phyloP scores from a whole-genome alignment of 768 basidiomycete genomes.

The Auricularia sp. region DNA sequence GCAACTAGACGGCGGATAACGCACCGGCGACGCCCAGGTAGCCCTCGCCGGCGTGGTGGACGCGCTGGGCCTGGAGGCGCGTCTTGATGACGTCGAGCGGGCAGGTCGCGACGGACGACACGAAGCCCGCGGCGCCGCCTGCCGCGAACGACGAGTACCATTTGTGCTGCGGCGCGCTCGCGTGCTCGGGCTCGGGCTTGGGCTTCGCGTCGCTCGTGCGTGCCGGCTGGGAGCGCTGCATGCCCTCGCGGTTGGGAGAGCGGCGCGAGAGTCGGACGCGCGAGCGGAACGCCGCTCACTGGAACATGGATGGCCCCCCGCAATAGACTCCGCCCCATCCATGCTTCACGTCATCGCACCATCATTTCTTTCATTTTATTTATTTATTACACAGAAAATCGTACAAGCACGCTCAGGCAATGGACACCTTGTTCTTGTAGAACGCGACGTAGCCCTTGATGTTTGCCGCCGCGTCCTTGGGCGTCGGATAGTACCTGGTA shows the following conservation, averaged over 20 bases:
- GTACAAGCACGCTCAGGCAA: background rate
- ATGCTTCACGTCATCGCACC: too few relatives aligned
- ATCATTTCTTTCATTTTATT: too few relatives aligned
- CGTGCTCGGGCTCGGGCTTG: too few relatives aligned
- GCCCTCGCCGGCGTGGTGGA: conserved; percentile 52
- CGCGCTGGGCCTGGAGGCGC: conserved; percentile 87
- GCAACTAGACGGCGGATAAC: conserved; percentile 16
- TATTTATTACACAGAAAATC: background rate
- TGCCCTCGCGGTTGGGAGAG: background rate
- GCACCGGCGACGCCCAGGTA: conserved; percentile 72
- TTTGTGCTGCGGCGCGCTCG: background rate
- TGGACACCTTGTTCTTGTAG: conserved; percentile 42
- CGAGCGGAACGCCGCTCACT: too few relatives aligned
- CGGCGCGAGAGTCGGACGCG: too few relatives aligned
- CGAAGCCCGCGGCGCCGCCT: conserved; percentile 90
- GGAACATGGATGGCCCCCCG: too few relatives aligned
- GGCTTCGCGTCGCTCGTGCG: background rate
- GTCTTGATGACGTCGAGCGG: conserved; percentile 98
- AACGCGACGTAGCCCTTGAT: conserved; percentile 67
- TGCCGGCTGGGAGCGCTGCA: background rate
- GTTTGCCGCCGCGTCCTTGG: conserved; percentile 44
- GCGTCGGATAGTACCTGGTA: conserved; percentile 56
- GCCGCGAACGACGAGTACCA: conserved; percentile 29
- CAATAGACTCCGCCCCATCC: too few relatives aligned
- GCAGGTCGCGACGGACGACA: conserved; percentile 88